Evolutionary conservation across 179 eudicot genomes (phyloP).

Genomic region (Nepenthes alata): DNA sequence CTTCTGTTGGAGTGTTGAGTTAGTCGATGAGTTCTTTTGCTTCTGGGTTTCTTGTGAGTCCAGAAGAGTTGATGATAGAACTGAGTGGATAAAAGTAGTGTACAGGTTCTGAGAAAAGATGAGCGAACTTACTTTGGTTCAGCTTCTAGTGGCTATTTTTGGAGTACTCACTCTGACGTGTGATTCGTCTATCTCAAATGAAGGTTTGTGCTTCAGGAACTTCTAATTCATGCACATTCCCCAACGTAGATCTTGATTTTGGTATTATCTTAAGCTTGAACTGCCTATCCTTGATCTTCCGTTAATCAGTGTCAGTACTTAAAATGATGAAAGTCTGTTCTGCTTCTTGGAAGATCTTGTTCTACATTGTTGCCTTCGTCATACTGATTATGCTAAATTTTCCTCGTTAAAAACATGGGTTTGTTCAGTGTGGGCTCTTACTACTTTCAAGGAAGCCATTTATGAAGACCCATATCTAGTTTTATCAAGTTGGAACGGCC

Average conservation of each 20-base stretch:
- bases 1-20: conserved; percentile 5
- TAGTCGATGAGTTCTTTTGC: conserved; percentile 25
- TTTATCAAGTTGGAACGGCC: conserved; percentile 70
- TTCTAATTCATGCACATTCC: background rate
- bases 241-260: background rate
- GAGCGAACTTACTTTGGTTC: conserved; percentile 27
- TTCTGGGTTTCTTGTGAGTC: conserved; percentile 11
- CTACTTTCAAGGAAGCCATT: conserved; percentile 71
- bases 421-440: conserved; percentile 58
- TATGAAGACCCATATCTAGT: conserved; percentile 72
- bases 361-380: background rate
- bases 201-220: conserved; percentile 28
- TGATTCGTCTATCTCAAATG: conserved; percentile 40
- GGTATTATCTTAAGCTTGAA: background rate
- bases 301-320: no score
- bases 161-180: conserved; percentile 27
- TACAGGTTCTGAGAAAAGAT: conserved; percentile 18
- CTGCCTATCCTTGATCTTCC: no score
- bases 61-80: conserved; percentile 4
- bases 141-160: conserved; percentile 27
- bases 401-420: conserved; percentile 13
- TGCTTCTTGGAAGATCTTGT: conserved; percentile 3
- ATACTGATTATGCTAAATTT: conserved; percentile 5
- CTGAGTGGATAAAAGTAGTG: background rate
- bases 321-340: no score